phyloP scores from a whole-genome alignment of 768 basidiomycete species.

The Pleurotus salmoneostramineus region DNA sequence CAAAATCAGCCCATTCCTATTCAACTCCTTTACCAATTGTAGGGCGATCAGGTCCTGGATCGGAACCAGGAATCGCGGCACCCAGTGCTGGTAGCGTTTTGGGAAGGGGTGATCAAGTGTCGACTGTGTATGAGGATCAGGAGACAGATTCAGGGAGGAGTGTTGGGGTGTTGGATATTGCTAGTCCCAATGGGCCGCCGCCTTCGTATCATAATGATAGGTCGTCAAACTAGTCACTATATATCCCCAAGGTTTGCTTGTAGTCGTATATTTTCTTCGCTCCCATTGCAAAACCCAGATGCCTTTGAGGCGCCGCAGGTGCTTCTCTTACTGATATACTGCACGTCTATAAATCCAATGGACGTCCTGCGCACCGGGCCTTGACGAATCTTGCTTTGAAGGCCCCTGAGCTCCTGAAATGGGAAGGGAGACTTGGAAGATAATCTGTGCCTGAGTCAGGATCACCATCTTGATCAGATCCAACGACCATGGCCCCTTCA shows the following conservation, averaged over 20 bases:
- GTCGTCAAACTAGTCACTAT: too few species aligned
- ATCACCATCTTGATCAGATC: neutral
- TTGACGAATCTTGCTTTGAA: too few species aligned
- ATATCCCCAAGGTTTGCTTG: too few species aligned
- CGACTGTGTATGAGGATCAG: neutral
- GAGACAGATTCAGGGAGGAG: neutral
- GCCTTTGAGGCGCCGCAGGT: too few species aligned
- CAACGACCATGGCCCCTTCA: slow-evolving; percentile 34
- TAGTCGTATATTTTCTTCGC: too few species aligned
- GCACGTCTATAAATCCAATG: too few species aligned
- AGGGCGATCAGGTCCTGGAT: neutral
- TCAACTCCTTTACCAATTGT: neutral
- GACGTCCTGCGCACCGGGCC: too few species aligned
- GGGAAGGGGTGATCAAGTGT: neutral
- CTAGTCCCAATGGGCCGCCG: neutral
- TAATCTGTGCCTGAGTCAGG: neutral
- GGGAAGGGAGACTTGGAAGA: too few species aligned
- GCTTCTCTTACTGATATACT: too few species aligned
- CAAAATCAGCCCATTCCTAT: neutral
- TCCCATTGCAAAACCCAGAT: too few species aligned
- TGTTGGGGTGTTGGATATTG: neutral
- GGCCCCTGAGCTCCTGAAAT: too few species aligned
- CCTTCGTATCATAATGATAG: neutral
- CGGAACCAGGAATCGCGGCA: neutral
- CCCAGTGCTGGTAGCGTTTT: neutral